Base-by-base conservation (phyloP, 1,284 basidiomycete genomes). In the Leccinum subfulvum region DNA sequence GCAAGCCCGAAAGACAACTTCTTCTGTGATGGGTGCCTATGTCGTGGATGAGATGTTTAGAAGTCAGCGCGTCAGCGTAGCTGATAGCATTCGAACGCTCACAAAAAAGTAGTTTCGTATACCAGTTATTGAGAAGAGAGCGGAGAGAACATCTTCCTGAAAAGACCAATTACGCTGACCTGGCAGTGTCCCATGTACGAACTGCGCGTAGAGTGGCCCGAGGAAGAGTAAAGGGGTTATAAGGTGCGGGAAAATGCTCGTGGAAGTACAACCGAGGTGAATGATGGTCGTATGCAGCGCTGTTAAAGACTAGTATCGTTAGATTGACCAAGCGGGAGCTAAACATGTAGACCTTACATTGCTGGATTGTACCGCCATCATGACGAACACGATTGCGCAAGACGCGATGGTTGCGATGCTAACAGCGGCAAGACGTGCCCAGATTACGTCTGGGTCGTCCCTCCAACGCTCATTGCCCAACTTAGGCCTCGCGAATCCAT, bases 11-110 rank as follows among this genome's bases (percentile, higher is more conserved):
- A 98, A 99, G 3, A 95, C 92, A 26, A 98, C 69, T 74, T 99
- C 97, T 78, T 99, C 97, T 0, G 95, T 95, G 37, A 95, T 74
- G 0, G 97, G 97, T 0, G 87, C 95, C 92, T 96, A 44, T 35
- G 1, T 60, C 39, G 52, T 33, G 47, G 14, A 14, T 18, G 55
- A 54, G 23, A 39, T n/a, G 18, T 52, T 62, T 21, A 30, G n/a
- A 41, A n/a, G 44, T 57, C 57, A 65, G 41, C 30, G 53, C 53
- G 23, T 14, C 16, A 35, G 26, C 28, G 33, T 14, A 35, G 35
- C 59, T 11, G 30, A 57, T 47, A 33, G 10, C 13, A 14, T 44
- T 26, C 10, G 8, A 44, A 16, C 7, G 83, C 90, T 62, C 69
- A 94, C 95, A 33, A 91, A 76, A 41, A 92, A 68, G 71, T 88